A percentile compares a stretch with the other conserved stretches of the same genome.
Evolutionary conservation across 2,329 filamentous ascomycete genomes (phyloP).

Genomic region (Fusarium sp.): DNA sequence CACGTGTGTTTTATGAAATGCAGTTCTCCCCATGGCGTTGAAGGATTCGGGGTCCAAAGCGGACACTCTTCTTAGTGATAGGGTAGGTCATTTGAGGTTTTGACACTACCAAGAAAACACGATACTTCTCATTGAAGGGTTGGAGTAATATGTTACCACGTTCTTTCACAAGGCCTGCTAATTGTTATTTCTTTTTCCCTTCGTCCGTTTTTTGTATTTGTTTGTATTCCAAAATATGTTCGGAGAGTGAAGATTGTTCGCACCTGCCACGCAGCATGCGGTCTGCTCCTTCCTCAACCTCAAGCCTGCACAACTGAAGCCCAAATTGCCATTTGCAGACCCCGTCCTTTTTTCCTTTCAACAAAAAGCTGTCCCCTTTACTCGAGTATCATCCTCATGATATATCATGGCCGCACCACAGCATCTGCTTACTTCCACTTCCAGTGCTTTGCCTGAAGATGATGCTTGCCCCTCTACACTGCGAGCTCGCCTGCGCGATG

Average conservation of each 20-base stretch:
- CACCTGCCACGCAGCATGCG: too few species aligned
- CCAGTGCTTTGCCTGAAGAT: constrained; percentile 13
- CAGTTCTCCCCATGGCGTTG: constrained; percentile 4
- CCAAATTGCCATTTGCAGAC: background rate
- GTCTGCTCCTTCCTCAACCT: too few species aligned
- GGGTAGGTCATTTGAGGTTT: constrained; percentile 5
- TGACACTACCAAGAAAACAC: background rate
- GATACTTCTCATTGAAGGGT: background rate
- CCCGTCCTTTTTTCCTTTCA: background rate
- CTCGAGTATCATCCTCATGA: background rate
- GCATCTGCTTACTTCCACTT: constrained; percentile 14
- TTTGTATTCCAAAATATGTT: too few species aligned
- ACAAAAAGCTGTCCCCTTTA: background rate
- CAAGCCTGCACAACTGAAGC: too few species aligned
- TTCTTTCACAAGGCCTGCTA: too few species aligned
- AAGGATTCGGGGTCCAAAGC: constrained; percentile 7
- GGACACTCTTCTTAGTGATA: background rate
- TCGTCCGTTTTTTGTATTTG: too few species aligned
- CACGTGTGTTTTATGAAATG: rapidly evolving
- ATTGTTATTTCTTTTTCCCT: too few species aligned
- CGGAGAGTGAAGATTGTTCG: too few species aligned
- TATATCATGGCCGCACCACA: constrained; percentile 10
- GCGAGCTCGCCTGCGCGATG: constrained; percentile 49
- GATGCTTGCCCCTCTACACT: constrained; percentile 44
- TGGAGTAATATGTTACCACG: background rate